A percentile compares a stretch with the other conserved stretches of the same genome.
These are phyloP conservation scores for Acidiella bohemica DNA, from an alignment of 495 filamentous ascomycete genomes.

Conservation along the genomic window DNA sequence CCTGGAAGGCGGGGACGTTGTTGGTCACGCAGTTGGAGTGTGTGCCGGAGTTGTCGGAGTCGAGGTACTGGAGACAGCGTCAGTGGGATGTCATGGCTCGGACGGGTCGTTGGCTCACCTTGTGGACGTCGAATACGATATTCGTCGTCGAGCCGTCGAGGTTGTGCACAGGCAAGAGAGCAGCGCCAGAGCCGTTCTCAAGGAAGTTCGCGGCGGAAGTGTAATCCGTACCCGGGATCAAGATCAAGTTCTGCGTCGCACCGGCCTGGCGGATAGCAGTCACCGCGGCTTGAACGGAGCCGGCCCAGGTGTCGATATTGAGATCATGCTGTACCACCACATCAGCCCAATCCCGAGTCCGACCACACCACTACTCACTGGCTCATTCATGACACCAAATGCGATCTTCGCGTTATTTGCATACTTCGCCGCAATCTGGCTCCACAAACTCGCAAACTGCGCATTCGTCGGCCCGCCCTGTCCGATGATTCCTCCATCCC, in stretches of 20 bases:
- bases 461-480: constrained; percentile 43
- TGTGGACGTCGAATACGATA: constrained; percentile 41
- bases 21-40: constrained; percentile 41
- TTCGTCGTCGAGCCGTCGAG: constrained; percentile 39
- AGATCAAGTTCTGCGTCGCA: constrained; percentile 39
- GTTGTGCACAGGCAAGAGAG: constrained; percentile 41
- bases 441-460: constrained; percentile 45
- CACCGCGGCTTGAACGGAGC: constrained; percentile 43
- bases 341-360: constrained; percentile 6
- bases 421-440: constrained; percentile 43
- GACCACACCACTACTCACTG: constrained; percentile 20
- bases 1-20: constrained; percentile 25
- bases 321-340: constrained; percentile 22
- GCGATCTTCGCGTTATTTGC: constrained; percentile 32
- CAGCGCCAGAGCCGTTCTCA: constrained; percentile 34
- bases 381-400: constrained; percentile 54
- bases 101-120: too few species aligned
- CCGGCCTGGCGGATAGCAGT: constrained; percentile 46
- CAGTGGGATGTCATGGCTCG: too few species aligned
- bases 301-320: constrained; percentile 37
- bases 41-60: constrained; percentile 42
- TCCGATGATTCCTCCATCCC: constrained; percentile 46
- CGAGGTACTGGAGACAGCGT: constrained; percentile 42
- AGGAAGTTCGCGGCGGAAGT: constrained; percentile 35
- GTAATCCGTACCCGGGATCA: constrained; percentile 37